These are phyloP conservation scores for Rhinocladiella mackenziei DNA, from an alignment of 2,329 filamentous ascomycete species.

Conservation along the genomic window DNA sequence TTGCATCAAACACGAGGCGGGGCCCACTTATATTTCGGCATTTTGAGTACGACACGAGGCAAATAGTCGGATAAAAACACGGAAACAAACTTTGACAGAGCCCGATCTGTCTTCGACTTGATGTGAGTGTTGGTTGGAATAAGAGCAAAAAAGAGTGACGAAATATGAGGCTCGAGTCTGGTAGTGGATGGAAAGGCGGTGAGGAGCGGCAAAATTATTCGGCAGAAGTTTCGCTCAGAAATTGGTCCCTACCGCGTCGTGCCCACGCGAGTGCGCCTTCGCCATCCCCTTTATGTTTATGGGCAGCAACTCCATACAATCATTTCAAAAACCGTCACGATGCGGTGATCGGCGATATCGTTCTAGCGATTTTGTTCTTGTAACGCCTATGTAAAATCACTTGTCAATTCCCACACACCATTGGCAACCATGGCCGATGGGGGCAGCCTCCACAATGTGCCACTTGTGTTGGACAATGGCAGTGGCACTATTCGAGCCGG, in stretches of 20 bases:
- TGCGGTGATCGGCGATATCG: no score
- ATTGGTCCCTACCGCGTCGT: conserved; percentile 1
- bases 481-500: conserved; percentile 96
- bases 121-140: no score
- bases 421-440: conserved; percentile 29
- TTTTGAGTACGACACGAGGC: conserved; percentile 54
- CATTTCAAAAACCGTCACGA: no score
- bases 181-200: conserved; percentile 12
- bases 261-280: background rate
- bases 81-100: no score
- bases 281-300: no score
- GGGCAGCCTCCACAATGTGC: conserved; percentile 78
- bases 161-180: background rate
- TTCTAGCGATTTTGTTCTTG: background rate
- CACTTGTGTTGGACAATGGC: conserved; percentile 98
- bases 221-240: background rate
- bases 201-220: conserved; percentile 19
- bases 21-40: conserved; percentile 77
- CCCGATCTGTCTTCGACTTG: no score
- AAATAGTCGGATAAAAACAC: no score
- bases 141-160: background rate
- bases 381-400: background rate
- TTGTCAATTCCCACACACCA: no score
- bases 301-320: no score
- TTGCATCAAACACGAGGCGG: conserved; percentile 10